Base-by-base conservation (phyloP, 2,329 filamentous ascomycete species). In the Fonsecaea monophora region DNA sequence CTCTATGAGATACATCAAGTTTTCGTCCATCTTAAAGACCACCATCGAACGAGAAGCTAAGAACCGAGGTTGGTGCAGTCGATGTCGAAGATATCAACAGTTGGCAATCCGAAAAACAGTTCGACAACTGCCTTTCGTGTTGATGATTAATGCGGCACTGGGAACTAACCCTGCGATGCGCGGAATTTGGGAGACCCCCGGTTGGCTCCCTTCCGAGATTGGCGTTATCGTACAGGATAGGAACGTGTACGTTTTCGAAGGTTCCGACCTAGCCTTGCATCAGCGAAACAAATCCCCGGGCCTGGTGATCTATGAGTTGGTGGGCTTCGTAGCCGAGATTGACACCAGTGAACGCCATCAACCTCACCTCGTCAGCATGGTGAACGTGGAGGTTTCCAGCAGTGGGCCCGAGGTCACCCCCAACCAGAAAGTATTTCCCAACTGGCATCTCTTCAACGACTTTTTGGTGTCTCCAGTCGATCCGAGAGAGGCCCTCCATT, bases 401-500 rank as follows among this genome's bases (percentile, higher is more conserved):
- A 86, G 86, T 12, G 88, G 92, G 60, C 87, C 91, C 0, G 87
- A 88, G 62, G 82, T 84, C 0, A 82, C 53, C 9, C 82, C 81
- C 3, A 85, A 88, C 70, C 90, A 87, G 74, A 89, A 90, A 73
- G 64, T 70, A 12, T 71, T 71, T 35, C 82, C 82, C 2, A 71
- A 72, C 55, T 99, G 96, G 96, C 92, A 98, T 78, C 80, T 99
- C 0, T 97, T 99, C 82, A 99, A 99, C 73, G 95, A 99, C 79
- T 99, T 99, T 74, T 81, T 97, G 40, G 96, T 99, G 25, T 88
- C 91, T 12, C 89, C 90, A 9, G 87, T 97, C 15, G 87, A 89
- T 37, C 86, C 87, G 34, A 89, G 93, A 68, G 94, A 99, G 76
- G 96, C 94, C 0, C 82, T 98, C 18, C 89, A 90, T 30, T 99